These are phyloP conservation scores for Scutellaria baicalensis DNA, from an alignment of 257 asterid species.

Conservation along the genomic window DNA sequence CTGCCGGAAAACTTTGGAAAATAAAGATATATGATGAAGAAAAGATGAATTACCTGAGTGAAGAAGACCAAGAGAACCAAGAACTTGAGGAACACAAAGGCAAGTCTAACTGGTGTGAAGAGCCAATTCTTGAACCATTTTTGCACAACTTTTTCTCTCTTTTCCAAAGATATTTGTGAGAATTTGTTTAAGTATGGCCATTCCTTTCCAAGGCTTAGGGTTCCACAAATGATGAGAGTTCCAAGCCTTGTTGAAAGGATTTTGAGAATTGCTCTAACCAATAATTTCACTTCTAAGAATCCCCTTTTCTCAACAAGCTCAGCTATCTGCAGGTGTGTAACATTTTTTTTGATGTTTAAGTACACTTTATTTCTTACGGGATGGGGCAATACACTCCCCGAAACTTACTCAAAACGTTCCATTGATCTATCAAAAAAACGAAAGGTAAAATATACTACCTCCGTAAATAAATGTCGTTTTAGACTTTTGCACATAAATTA, in stretches of 20 bases:
- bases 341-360: not conserved
- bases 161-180: constrained; percentile 44
- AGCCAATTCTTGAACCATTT: constrained; percentile 44
- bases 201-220: constrained; percentile 22
- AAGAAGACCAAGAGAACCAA: constrained; percentile 53
- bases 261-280: constrained; percentile 37
- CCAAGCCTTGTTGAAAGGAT: constrained; percentile 66
- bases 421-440: too few species aligned
- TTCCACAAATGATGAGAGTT: constrained; percentile 58
- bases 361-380: too few species aligned
- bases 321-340: constrained; percentile 43
- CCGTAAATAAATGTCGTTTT: too few species aligned
- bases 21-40: not conserved
- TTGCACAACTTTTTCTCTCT: constrained; percentile 60
- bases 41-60: constrained; percentile 49
- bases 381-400: too few species aligned
- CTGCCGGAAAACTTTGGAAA: too few species aligned
- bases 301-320: constrained; percentile 43
- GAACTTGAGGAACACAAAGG: constrained; percentile 65
- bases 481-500: too few species aligned
- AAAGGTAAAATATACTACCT: too few species aligned
- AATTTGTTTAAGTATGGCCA: constrained; percentile 71
- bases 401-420: too few species aligned
- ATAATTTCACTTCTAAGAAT: constrained; percentile 34
- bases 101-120: constrained; percentile 67